Base-by-base conservation (phyloP, 2,329 filamentous ascomycete genomes). In the Madurella fahalii region DNA sequence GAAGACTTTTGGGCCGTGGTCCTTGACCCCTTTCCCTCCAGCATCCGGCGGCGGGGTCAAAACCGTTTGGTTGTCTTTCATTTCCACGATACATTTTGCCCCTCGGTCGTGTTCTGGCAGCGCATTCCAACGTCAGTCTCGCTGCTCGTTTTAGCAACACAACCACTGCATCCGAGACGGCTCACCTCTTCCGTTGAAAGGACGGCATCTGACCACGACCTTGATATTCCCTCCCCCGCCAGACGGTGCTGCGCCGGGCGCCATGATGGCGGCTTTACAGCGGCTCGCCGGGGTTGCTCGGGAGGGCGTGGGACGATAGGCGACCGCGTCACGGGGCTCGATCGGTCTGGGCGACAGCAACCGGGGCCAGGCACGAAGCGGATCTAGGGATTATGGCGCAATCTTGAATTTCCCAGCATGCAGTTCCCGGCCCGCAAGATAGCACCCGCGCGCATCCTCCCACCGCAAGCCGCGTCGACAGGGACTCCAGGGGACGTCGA, bases 161-260 rank as follows among this genome's bases (percentile, higher is more conserved):
- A 40, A 57, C 40, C 47, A 54, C 41, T 44, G 52, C 50, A 40
- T 41, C n/a, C 16, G 16, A 30, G 16, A 43, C 37, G 16, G 62
- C 68, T 63, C 79, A 93, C 91, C 90, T 93, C 92, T 85, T 68
- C 84, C 85, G 73, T 99, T 99, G 77, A 99, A 99, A 48, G 94
- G 94, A 70, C 94, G 85, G 66, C 89, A 86, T 77, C 94, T 85
- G 78, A 99, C 94, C 79, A 99, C 94, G 77, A 99, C 94, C 86
- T 99, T 99, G 74, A 99, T 99, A 71, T 99, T 99, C 70, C 94
- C 93, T 70, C 94, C 92, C 75, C 89, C 91, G 68, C 82, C 76
- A 58, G 77, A 58, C 57, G 64, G 60, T 45, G 56, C 50, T 44
- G 58, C 62, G 61, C 61, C 80, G 65, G 82, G 78, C 67, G 83